Base-by-base conservation (phyloP, 495 filamentous ascomycete species). In the Lasiosphaeris hirsuta region DNA sequence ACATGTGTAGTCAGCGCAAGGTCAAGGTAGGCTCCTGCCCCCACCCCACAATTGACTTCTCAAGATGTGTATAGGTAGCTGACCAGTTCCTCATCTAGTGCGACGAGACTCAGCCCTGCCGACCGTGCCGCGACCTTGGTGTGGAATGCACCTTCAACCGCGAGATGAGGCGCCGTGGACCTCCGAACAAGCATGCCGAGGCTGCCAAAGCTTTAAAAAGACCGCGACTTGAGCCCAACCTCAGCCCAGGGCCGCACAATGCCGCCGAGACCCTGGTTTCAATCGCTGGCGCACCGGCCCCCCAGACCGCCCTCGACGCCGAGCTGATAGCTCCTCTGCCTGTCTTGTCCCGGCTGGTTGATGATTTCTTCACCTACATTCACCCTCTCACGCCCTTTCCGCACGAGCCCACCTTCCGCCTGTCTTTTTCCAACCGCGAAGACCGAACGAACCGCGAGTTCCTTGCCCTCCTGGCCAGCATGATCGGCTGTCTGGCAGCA, bases 331-430 rank as follows among this genome's bases (percentile, higher is more conserved):
- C 89, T 56, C 82, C 89, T 0, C 68, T 85, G 62, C 70, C 81
- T 34, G 81, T 87, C 0, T 71, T 95, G 42, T 75, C 84, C 43
- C 73, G 84, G 3, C 77, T 95, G 6, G 76, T 96, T 10, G 88
- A 93, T 67, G 91, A 96, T 72, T 95, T 89, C 72, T 95, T 95
- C 65, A 91, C 85, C 7, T 93, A 91, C 67, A 90, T 95, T 52
- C 88, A 96, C 65, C 91, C 91, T 1, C 75, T 96, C n/a, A 79
- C 85, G 35, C 91, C 91, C 0, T 82, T 96, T 47, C 91, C 91
- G 0, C 91, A 96, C 68, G 89, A 95, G 59, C 88, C 87, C 0
- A 85, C 86, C n/a, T 95, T 95, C 61, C 82, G 90, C 35, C 78
- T 81, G 52, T 85, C 87, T 3, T 87, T 93, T 63, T 75, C 78